Base-by-base conservation (phyloP, 306 rosid species). In the Vigna unguiculata region DNA sequence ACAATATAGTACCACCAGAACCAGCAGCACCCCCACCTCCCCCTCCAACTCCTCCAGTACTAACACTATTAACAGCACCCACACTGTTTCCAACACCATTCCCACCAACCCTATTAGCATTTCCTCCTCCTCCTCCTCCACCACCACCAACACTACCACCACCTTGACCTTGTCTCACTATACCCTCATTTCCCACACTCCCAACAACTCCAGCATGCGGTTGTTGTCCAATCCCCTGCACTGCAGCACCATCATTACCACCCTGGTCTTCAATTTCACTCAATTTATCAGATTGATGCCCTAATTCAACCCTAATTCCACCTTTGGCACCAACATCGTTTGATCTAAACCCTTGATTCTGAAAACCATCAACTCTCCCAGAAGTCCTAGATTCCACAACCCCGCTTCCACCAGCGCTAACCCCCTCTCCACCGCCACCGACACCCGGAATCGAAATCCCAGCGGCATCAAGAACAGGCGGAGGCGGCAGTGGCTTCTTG, bases 301-400 rank as follows among this genome's bases (percentile, higher is more conserved):
- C 97, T 63, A 95, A 88, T 87, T 92, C 96, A 89, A 92, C 93
- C 89, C 92, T 90, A 19, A 92, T 86, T 77, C 92, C 96, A 74
- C 90, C 88, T 62, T 43, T 43, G 19, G 91, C 91, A 20, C 65
- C 81, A 2, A 80, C 79, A 10, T 89, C 91, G 48, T 25, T 85
- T 60, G 89, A 88, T 79, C 92, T 86, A 80, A 90, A 87, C 76
- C 88, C 99, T 64, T 79, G 86, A 86, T 82, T 89, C 83, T 84
- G 97, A 83, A 83, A 51, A 82, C 86, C 89, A 0, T 79, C 79
- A 30, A 52, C 76, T 62, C 88, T 83, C 46, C 74, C 96, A 16
- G 86, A 64, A 83, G 70, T 83, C 83, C 83, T 85, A n/a, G 83
- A 69, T 30, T 80, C 96, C 34, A 54, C 88, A 76, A 60, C 80